A percentile compares a stretch with the other conserved stretches of the same genome.
Conservation (phyloP, 2,329 filamentous ascomycete species). For the Calonectria pseudoturangicola region DNA sequence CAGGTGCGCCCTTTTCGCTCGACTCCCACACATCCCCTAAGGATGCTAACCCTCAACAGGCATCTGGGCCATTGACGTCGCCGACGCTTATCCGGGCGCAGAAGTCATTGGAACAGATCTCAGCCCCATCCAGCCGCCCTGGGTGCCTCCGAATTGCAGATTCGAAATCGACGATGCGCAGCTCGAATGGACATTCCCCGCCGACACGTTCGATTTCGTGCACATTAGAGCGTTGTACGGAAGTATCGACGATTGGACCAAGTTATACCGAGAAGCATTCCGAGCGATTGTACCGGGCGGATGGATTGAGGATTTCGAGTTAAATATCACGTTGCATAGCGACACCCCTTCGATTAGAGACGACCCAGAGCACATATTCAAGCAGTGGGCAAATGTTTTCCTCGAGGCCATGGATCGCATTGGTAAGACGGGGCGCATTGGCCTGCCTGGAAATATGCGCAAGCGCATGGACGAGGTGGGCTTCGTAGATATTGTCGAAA, state of each 20-base stretch:
- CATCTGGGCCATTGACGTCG: conserved; percentile 34
- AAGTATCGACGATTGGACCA: conserved; percentile 31
- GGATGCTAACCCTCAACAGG: not conserved
- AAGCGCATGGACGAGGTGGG: conserved; percentile 44
- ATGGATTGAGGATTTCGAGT: conserved; percentile 47
- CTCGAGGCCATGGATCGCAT: conserved; percentile 42
- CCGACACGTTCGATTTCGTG: conserved; percentile 25
- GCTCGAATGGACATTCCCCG: conserved; percentile 21
- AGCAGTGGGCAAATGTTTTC: conserved; percentile 45
- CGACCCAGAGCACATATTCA: conserved; percentile 45
- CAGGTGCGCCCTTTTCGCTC: not conserved
- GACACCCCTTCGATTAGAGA: conserved; percentile 41
- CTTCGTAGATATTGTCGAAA: conserved; percentile 43
- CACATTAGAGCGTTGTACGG: conserved; percentile 34
- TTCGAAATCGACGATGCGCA: conserved; percentile 34
- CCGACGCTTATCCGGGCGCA: conserved; percentile 5
- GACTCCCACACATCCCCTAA: not conserved
- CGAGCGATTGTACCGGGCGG: conserved; percentile 34
- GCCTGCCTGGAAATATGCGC: conserved; percentile 38
- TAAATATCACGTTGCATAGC: conserved; percentile 47
- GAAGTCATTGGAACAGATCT: conserved; percentile 29
- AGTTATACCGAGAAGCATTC: conserved; percentile 32
- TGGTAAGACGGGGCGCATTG: conserved; percentile 41
- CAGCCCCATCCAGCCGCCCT: conserved; percentile 14
- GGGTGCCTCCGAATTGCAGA: conserved; percentile 28